A percentile compares a stretch with the other conserved stretches of the same genome.
These are phyloP conservation scores for Emericellopsis atlantica DNA, from an alignment of 2,329 filamentous ascomycete species.

Conservation along the genomic window DNA sequence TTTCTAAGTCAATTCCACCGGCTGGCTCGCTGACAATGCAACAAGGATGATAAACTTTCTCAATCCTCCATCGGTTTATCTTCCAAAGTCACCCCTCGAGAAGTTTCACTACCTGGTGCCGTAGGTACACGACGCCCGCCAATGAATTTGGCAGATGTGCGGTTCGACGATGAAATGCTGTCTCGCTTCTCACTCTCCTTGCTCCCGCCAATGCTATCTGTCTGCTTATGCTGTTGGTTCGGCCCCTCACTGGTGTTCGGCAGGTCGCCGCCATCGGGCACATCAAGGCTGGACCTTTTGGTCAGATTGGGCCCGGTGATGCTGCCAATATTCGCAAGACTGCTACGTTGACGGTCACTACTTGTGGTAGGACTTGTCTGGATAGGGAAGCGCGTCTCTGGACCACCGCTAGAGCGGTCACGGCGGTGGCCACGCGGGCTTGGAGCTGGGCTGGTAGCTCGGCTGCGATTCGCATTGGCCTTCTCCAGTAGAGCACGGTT, in stretches of 20 bases:
- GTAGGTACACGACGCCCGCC: conserved; percentile 31
- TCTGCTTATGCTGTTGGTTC: conserved; percentile 12
- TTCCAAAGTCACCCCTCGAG: conserved; percentile 34
- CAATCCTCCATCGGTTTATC: conserved; percentile 41
- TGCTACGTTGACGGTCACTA: conserved; percentile 36
- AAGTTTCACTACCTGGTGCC: conserved; percentile 12
- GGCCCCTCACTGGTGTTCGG: conserved; percentile 25
- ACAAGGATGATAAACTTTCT: not conserved
- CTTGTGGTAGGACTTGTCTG: conserved; percentile 49
- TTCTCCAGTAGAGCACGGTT: conserved; percentile 68
- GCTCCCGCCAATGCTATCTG: conserved; percentile 1
- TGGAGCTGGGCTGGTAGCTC: conserved; percentile 62
- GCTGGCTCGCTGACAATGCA: too few relatives aligned
- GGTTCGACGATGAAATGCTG: conserved; percentile 38
- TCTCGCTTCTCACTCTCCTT: conserved; percentile 32
- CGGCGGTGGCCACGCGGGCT: conserved; percentile 54
- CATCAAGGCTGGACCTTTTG: conserved; percentile 65
- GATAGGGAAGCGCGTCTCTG: conserved; percentile 77
- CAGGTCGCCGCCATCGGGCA: conserved; percentile 51
- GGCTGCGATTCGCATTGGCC: conserved; percentile 49
- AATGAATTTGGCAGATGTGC: conserved; percentile 27
- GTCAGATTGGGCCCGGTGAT: conserved; percentile 8
- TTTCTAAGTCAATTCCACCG: too few relatives aligned
- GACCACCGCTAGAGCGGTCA: conserved; percentile 63
- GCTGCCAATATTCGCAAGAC: conserved; percentile 37